Conservation (phyloP, 371 early-diverging fungal species). For the Lichtheimia corymbifera region DNA sequence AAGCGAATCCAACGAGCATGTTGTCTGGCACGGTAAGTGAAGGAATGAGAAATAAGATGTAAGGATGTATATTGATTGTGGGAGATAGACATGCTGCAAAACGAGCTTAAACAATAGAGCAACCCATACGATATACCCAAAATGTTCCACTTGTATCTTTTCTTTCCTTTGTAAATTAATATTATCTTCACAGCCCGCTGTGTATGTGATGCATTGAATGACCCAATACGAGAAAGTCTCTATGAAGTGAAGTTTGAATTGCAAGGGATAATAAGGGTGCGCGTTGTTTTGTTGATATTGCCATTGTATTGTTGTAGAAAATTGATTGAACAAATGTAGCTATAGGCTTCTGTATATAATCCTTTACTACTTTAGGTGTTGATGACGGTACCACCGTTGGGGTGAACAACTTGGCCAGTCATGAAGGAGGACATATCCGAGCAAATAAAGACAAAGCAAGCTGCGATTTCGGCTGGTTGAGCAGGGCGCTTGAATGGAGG, state of each 20-base stretch:
- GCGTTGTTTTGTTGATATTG: too few species aligned
- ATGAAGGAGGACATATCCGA: slow-evolving; percentile 64
- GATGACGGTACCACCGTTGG: slow-evolving; percentile 51
- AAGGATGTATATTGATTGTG: neutral
- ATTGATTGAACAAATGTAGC: too few species aligned
- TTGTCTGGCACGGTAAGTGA: slow-evolving; percentile 11
- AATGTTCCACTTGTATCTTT: neutral
- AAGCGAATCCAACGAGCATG: slow-evolving; percentile 2
- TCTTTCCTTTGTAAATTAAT: too few species aligned
- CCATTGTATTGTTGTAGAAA: too few species aligned
- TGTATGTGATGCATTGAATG: too few species aligned
- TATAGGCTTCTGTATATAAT: too few species aligned
- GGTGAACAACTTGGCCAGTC: slow-evolving; percentile 62
- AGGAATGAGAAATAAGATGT: too few species aligned
- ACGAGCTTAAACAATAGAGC: neutral
- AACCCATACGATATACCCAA: neutral
- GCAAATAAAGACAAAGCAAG: slow-evolving; percentile 62
- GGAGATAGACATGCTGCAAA: slow-evolving; percentile 14
- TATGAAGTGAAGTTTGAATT: too few species aligned
- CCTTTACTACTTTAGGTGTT: slow-evolving; percentile 26
- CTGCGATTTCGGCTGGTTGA: slow-evolving; percentile 66
- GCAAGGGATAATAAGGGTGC: too few species aligned
- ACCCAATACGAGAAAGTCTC: too few species aligned
- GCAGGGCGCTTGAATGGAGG: slow-evolving; percentile 71
- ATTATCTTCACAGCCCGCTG: too few species aligned